phyloP scores from a whole-genome alignment of 2,329 filamentous ascomycete genomes.

The Colletotrichum salicis region DNA sequence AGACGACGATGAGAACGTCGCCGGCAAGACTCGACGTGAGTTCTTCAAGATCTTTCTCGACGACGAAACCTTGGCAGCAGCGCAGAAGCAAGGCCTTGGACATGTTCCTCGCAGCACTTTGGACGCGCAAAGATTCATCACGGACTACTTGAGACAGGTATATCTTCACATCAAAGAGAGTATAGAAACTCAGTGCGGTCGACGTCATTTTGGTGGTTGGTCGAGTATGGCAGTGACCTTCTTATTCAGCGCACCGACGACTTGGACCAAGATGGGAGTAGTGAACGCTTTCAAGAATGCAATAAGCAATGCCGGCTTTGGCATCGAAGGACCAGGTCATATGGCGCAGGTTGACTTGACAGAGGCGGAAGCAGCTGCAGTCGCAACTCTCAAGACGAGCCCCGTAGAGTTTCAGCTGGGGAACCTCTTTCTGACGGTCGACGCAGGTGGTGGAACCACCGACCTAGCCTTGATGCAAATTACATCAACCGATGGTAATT shows the following conservation, averaged over 20 bases:
- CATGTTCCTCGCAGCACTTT: conserved; percentile 52
- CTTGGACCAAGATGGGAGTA: conserved; percentile 61
- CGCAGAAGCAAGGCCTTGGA: conserved; percentile 55
- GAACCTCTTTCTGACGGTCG: conserved; percentile 55
- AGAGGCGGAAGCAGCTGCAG: conserved; percentile 59
- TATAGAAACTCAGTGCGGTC: conserved; percentile 52
- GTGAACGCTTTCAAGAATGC: conserved; percentile 62
- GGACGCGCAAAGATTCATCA: conserved; percentile 58
- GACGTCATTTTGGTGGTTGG: conserved; percentile 52
- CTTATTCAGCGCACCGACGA: conserved; percentile 67
- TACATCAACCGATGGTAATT: conserved; percentile 41
- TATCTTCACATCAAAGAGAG: conserved; percentile 60
- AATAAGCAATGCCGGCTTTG: conserved; percentile 61
- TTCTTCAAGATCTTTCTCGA: conserved; percentile 69
- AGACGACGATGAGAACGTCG: conserved; percentile 54
- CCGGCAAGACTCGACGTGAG: conserved; percentile 51
- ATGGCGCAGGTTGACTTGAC: conserved; percentile 56
- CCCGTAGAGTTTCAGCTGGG: conserved; percentile 49
- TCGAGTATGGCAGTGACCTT: conserved; percentile 59
- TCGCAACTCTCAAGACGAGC: conserved; percentile 56
- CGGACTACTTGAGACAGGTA: conserved; percentile 60
- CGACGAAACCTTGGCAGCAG: conserved; percentile 52
- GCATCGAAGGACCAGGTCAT: conserved; percentile 51
- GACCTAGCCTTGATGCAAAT: conserved; percentile 57
- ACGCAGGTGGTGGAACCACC: conserved; percentile 59